A percentile compares a stretch with the other conserved stretches of the same genome.
phyloP scores from a whole-genome alignment of 139 green algal species.

The Zygnema cylindricum region DNA sequence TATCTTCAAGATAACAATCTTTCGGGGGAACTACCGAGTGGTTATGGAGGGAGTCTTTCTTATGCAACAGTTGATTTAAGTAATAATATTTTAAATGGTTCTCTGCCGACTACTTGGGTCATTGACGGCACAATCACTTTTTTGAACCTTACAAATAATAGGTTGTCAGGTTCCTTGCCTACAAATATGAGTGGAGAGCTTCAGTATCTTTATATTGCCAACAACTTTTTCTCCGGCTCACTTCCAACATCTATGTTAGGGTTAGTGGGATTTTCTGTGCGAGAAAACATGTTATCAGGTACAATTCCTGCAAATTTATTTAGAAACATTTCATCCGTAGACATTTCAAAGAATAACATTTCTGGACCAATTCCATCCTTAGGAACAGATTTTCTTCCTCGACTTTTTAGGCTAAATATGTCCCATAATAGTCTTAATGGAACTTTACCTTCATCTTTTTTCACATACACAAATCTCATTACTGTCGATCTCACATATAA shows the following conservation, averaged over 20 bases:
- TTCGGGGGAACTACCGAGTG: too few relatives aligned
- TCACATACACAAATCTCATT: not conserved
- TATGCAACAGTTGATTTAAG: too few relatives aligned
- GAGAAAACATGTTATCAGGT: not conserved
- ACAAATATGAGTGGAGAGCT: too few relatives aligned
- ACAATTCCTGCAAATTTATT: not conserved
- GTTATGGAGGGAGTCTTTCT: too few relatives aligned
- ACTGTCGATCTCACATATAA: not conserved
- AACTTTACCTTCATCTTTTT: slow-evolving; percentile 1
- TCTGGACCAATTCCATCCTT: slow-evolving; percentile 21
- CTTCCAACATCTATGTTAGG: not conserved
- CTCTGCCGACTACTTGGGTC: too few relatives aligned
- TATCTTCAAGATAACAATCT: too few relatives aligned
- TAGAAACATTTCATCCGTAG: not conserved
- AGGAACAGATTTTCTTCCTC: not conserved
- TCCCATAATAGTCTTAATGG: not conserved
- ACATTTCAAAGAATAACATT: slow-evolving; percentile 26
- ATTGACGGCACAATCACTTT: too few relatives aligned
- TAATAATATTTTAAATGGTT: too few relatives aligned
- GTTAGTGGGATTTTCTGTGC: not conserved
- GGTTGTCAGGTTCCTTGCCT: too few relatives aligned
- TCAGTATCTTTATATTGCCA: not conserved
- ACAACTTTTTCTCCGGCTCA: not conserved
- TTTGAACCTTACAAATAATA: too few relatives aligned
- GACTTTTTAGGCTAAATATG: not conserved